Evolutionary conservation across 2,329 filamentous ascomycete genomes (phyloP), one percentile per base, ranked within the genome.

Genomic region (Periconia macrospinosa): DNA sequence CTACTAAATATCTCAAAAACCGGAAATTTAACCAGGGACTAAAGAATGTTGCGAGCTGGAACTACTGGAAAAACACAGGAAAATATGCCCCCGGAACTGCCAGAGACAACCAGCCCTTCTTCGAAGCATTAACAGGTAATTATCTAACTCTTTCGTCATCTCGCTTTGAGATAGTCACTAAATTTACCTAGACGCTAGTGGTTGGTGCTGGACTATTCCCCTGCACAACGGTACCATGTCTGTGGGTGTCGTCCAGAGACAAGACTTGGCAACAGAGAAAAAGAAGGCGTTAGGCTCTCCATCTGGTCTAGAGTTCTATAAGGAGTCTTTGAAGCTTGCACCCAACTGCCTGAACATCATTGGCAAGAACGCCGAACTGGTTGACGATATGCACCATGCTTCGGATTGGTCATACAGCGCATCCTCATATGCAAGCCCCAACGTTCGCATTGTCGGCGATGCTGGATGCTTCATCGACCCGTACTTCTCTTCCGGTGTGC

Each of bases 161-260:
- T 27, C 23, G 15, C 33, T 13, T 37, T 13, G 33, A 37, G 11
- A 13, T 14, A 13, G 15, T 37, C 11, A 37, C 33, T 37, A 37
- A 43, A 42, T 42, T 41, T 20, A 8, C 40, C 11, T 20, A 68
- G 79, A 82, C 61, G 72, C 50, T 1, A 81, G 76, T 52, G 80
- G 81, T 13, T 83, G 80, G 80, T 64, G 54, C 14, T 83, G 80
- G 79, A 67, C 69, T 45, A 82, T 83, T 49, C 80, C 80, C 0
- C 63, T 83, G 1, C 79, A 82, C 60, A 67, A 81, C 55, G 77
- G 73, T 13, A 80, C 56, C n/a, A 27, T 47, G 19, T 60, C 58
- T 10, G 47, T 58, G 15, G 56, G 58, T 23, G 46, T 54, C 3
- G 56, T 60, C 19, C 18, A 45, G 14, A 17, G 41, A 2, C 52